phyloP scores from a whole-genome alignment of 768 basidiomycete genomes.

The Tulasnella sp. region DNA sequence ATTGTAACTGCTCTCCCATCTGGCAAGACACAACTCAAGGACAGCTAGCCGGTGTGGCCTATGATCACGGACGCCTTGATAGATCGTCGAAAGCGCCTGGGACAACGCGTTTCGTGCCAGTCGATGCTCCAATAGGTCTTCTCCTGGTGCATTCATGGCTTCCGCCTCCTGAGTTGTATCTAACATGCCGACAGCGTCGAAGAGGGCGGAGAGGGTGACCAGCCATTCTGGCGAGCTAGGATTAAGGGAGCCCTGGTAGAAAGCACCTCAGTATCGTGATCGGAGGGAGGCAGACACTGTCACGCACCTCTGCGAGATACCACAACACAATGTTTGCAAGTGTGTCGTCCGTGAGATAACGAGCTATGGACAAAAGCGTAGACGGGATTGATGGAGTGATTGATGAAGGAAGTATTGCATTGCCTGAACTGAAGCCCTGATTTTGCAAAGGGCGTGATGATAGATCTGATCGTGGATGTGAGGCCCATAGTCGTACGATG shows the following conservation, averaged over 20 bases:
- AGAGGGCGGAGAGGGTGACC: neutral
- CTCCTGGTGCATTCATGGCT: neutral
- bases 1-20: constrained; percentile 11
- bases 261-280: neutral
- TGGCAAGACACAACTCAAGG: constrained; percentile 3
- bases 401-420: neutral
- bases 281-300: neutral
- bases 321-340: constrained; percentile 1
- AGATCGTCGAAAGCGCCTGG: neutral
- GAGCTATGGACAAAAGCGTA: constrained; percentile 14
- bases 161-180: neutral
- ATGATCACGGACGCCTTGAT: constrained; percentile 17
- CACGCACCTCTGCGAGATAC: constrained; percentile 3
- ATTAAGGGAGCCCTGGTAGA: neutral
- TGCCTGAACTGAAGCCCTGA: neutral
- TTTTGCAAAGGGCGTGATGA: neutral
- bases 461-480: neutral
- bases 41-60: constrained; percentile 10
- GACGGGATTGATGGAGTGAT: constrained; percentile 9
- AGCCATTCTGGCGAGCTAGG: constrained; percentile 15
- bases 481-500: constrained; percentile 3
- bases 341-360: constrained; percentile 12
- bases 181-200: constrained; percentile 2
- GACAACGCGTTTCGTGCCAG: constrained; percentile 14
- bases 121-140: neutral